phyloP scores from a whole-genome alignment of 2,329 filamentous ascomycete genomes.

The Xylariaceae sp. region DNA sequence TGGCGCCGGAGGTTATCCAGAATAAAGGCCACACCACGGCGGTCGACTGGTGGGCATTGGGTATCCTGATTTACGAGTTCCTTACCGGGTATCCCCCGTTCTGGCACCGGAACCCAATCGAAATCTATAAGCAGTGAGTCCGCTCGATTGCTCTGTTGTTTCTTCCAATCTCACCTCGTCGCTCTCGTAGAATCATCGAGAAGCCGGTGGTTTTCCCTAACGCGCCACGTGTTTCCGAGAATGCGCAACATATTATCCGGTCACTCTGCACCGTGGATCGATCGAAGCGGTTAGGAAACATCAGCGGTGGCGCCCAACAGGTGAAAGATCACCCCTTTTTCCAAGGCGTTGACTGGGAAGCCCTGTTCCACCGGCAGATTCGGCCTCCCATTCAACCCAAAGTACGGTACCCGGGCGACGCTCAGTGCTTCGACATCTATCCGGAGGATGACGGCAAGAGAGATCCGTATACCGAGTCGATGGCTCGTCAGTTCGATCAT shows the following conservation, averaged over 20 bases:
- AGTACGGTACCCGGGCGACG: conserved; percentile 66
- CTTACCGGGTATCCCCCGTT: conserved; percentile 81
- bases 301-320: conserved; percentile 65
- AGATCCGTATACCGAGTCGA: conserved; percentile 64
- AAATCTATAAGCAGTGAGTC: conserved; percentile 74
- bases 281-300: conserved; percentile 72
- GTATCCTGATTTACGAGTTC: conserved; percentile 80
- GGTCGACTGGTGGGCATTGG: conserved; percentile 85
- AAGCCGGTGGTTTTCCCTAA: conserved; percentile 71
- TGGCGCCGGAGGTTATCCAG: conserved; percentile 79
- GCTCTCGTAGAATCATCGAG: conserved; percentile 62
- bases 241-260: conserved; percentile 70
- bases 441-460: conserved; percentile 67
- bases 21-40: conserved; percentile 73
- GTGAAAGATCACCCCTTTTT: conserved; percentile 79
- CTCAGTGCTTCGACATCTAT: conserved; percentile 78
- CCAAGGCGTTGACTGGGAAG: conserved; percentile 67
- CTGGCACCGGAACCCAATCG: conserved; percentile 81
- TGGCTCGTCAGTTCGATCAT: conserved; percentile 64
- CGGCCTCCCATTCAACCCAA: conserved; percentile 73
- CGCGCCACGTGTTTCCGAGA: conserved; percentile 59
- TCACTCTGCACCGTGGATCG: conserved; percentile 76
- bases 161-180: conserved; percentile 18
- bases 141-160: background rate
- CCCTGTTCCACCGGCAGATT: conserved; percentile 59